A percentile compares a stretch with the other conserved stretches of the same genome.
Conservation (phyloP, 352 stramenopile species). For the Globisporangium splendens region DNA sequence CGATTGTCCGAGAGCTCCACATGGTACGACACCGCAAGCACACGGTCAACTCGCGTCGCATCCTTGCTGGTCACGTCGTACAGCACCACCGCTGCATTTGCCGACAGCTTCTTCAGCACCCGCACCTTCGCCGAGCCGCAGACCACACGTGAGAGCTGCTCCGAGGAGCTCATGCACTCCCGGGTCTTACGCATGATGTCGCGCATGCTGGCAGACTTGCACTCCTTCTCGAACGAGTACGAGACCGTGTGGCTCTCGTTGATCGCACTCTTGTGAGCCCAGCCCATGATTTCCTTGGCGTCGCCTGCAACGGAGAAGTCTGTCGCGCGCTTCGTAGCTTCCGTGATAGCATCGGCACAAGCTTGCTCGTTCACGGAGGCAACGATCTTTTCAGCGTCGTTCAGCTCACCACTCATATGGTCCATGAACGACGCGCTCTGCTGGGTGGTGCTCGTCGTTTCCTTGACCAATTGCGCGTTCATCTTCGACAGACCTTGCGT, state of each 20-base stretch:
- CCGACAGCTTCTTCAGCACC: constrained; percentile 8
- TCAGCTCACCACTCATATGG: constrained; percentile 2
- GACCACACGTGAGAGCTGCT: constrained; percentile 2
- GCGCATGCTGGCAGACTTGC: background rate
- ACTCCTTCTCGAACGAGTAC: constrained; percentile 22
- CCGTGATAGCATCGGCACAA: constrained; percentile 6
- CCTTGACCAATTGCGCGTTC: constrained; percentile 36
- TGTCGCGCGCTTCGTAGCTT: constrained; percentile 2
- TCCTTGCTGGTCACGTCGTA: constrained; percentile 9
- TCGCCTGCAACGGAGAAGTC: constrained; percentile 2
- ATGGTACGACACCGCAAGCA: constrained; percentile 11
- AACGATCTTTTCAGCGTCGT: constrained; percentile 8
- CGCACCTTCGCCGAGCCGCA: background rate
- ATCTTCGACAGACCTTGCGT: constrained; percentile 35
- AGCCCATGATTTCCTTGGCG: constrained; percentile 3
- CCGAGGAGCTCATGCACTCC: constrained; percentile 5
- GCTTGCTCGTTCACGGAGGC: constrained; percentile 5
- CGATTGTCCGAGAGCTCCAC: constrained; percentile 30
- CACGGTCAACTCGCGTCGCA: constrained; percentile 9
- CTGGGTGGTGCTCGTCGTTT: constrained; percentile 22
- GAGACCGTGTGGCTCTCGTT: background rate
- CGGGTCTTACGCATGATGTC: constrained; percentile 6
- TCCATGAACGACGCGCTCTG: constrained; percentile 5
- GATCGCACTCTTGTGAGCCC: constrained; percentile 5
- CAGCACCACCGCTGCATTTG: constrained; percentile 8